Conservation (phyloP, 2,329 filamentous ascomycete species). For the Aspergillus persii region DNA sequence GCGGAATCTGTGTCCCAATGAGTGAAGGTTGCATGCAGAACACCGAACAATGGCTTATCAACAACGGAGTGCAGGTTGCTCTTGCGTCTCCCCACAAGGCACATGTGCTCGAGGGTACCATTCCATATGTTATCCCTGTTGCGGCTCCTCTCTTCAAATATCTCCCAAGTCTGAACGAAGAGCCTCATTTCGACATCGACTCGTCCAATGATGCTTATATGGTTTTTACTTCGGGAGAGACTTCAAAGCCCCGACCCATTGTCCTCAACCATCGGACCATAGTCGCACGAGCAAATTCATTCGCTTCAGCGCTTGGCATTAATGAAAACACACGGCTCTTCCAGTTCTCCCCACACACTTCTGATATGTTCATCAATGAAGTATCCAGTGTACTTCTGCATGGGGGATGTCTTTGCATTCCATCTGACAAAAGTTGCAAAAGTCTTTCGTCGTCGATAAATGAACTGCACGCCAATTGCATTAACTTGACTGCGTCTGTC, state of each 20-base stretch:
- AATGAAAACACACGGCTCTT: conserved; percentile 27
- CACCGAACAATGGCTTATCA: conserved; percentile 40
- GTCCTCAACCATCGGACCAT: conserved; percentile 38
- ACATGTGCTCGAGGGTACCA: conserved; percentile 41
- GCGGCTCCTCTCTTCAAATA: conserved; percentile 35
- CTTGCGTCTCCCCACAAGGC: conserved; percentile 38
- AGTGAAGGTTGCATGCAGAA: conserved; percentile 32
- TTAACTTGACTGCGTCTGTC: conserved; percentile 35
- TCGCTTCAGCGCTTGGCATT: conserved; percentile 25
- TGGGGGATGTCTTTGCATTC: conserved; percentile 50
- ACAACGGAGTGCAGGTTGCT: conserved; percentile 40
- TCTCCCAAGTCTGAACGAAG: conserved; percentile 17
- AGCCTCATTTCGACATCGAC: conserved; percentile 1
- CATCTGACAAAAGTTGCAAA: conserved; percentile 45
- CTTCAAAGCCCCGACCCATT: conserved; percentile 26
- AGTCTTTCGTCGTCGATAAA: conserved; percentile 56
- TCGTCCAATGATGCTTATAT: conserved; percentile 31
- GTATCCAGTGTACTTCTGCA: conserved; percentile 36
- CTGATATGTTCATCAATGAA: conserved; percentile 46
- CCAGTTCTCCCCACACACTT: conserved; percentile 47
- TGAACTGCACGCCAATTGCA: conserved; percentile 30
- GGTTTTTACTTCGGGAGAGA: conserved; percentile 36
- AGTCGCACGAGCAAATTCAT: conserved; percentile 28
- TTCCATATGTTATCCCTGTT: conserved; percentile 40
- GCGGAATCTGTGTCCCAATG: conserved; percentile 35